These are phyloP conservation scores for Luffa aegyptiaca DNA, from an alignment of 306 rosid genomes.

Conservation along the genomic window DNA sequence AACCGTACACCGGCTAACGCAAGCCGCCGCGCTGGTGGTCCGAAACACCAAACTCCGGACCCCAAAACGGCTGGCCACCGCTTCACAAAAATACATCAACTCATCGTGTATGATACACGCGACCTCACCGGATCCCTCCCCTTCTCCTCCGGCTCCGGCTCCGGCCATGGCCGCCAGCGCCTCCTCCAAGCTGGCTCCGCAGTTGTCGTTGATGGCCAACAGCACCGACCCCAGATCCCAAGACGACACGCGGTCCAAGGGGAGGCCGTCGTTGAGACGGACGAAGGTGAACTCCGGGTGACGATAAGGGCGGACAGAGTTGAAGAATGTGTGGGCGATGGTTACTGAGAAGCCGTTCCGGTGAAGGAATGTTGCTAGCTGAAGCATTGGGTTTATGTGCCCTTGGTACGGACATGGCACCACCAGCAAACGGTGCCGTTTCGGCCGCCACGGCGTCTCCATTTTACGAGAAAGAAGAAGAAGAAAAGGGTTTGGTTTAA, in stretches of 20 bases:
- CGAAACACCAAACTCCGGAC: neutral
- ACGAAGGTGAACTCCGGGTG: conserved; percentile 16
- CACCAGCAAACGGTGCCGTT: neutral
- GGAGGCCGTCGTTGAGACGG: neutral
- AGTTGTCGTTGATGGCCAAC: conserved; percentile 12
- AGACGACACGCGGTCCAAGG: neutral
- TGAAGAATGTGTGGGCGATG: conserved; percentile 16
- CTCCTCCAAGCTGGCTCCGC: conserved; percentile 13
- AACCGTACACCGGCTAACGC: neutral
- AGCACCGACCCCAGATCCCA: neutral
- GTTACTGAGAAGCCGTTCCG: conserved; percentile 21
- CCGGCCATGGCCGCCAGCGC: neutral
- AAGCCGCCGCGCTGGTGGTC: neutral
- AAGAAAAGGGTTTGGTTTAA: no score
- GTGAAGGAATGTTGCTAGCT: conserved; percentile 14
- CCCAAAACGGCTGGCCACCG: conserved; percentile 19
- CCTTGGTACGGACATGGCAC: conserved; percentile 21
- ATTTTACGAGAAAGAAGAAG: neutral
- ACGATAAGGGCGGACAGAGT: conserved; percentile 8
- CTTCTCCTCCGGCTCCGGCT: neutral
- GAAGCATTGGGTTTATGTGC: conserved; percentile 24
- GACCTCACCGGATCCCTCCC: neutral
- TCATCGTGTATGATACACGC: conserved; percentile 40
- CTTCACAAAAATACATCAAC: conserved; percentile 20
- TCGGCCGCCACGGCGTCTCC: conserved; percentile 5